Conservation (phyloP, 495 filamentous ascomycete species). For the Chaetomium cochliodes region DNA sequence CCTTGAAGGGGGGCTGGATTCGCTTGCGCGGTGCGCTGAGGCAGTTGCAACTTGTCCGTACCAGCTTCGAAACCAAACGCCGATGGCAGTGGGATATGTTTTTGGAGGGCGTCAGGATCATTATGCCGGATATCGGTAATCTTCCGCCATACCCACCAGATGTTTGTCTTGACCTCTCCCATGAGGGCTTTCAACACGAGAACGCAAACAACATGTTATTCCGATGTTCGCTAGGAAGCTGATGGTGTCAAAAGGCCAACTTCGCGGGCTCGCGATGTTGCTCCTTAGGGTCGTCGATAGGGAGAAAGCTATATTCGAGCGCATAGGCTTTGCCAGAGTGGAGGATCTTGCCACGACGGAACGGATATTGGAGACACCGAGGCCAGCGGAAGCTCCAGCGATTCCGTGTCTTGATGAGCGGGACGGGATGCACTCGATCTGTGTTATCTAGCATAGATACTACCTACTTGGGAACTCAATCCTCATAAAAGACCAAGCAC, state of each 20-base stretch:
- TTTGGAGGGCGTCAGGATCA: background rate
- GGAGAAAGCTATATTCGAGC: background rate
- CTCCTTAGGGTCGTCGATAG: constrained; percentile 1
- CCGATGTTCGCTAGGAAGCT: background rate
- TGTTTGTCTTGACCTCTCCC: background rate
- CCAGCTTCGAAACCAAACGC: background rate
- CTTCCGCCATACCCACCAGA: background rate
- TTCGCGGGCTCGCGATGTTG: background rate
- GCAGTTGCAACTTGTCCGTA: constrained; percentile 3
- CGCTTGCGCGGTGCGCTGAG: background rate
- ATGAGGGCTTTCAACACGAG: background rate
- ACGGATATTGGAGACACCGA: background rate
- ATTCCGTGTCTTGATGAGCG: background rate
- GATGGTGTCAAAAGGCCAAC: background rate
- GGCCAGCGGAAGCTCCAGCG: background rate
- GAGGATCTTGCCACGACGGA: background rate
- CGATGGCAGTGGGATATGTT: background rate
- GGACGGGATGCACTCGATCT: background rate
- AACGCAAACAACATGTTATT: constrained; percentile 1
- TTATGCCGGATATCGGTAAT: background rate
- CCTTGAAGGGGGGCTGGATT: background rate
- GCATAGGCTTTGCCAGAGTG: background rate
- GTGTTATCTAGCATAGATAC: background rate
- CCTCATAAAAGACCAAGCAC: constrained; percentile 70
- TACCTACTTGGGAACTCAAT: background rate